Percentiles rank a stretch among this genome's conserved stretches.
Evolutionary conservation across 2,329 filamentous ascomycete genomes (phyloP).

Genomic region (Fusarium sp.): DNA sequence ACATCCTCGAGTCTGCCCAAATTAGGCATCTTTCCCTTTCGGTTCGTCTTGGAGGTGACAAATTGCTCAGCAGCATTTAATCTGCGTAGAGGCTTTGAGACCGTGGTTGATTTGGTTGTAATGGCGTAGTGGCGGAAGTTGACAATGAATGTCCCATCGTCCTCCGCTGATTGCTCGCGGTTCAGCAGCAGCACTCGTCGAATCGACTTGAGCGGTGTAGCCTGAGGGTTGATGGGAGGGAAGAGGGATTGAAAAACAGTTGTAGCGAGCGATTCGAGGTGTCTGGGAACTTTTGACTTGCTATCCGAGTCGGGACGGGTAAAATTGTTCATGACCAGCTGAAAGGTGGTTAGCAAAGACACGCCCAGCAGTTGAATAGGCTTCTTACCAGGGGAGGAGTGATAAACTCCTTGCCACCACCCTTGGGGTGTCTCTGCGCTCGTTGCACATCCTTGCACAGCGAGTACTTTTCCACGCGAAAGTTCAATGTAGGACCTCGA

Average conservation of each 20-base stretch:
- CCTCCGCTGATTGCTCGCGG: conserved; percentile 70
- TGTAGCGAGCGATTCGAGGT: conserved; percentile 91
- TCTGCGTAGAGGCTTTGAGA: conserved; percentile 84
- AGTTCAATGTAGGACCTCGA: conserved; percentile 90
- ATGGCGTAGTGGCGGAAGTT: conserved; percentile 96
- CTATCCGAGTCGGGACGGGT: conserved; percentile 68
- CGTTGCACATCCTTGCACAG: conserved; percentile 89
- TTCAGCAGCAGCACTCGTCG: conserved; percentile 90
- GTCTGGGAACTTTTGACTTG: conserved; percentile 81
- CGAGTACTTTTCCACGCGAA: conserved; percentile 93
- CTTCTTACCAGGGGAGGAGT: conserved; percentile 77
- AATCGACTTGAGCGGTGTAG: conserved; percentile 90
- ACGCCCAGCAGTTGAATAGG: neutral
- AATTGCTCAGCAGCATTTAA: conserved; percentile 88
- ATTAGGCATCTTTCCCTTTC: conserved; percentile 81
- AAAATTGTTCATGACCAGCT: conserved; percentile 99
- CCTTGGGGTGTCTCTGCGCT: conserved; percentile 82
- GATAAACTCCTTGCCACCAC: conserved; percentile 84
- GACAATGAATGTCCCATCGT: conserved; percentile 78
- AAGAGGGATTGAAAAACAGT: conserved; percentile 97
- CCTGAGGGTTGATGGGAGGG: conserved; percentile 92
- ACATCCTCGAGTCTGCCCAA: conserved; percentile 92
- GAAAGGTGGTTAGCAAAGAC: conserved; percentile 40
- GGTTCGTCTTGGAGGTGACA: conserved; percentile 65
- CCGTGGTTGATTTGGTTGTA: conserved; percentile 83